Evolutionary conservation across 2,329 filamentous ascomycete genomes (phyloP).

Genomic region (Beauveria rudraprayagi): DNA sequence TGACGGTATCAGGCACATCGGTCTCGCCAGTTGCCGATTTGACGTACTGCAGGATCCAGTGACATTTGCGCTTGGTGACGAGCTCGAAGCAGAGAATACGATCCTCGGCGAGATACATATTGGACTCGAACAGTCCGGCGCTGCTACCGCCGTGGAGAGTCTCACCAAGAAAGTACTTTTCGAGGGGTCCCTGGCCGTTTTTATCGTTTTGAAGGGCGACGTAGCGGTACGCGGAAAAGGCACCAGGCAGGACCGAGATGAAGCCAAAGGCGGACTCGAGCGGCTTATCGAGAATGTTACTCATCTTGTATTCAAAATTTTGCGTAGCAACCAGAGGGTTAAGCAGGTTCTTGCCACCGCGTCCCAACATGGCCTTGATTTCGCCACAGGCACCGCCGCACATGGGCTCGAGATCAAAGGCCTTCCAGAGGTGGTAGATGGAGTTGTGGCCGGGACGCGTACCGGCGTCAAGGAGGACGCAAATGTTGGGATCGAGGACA

Average conservation of each 20-base stretch:
- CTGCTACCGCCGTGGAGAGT: slow-evolving; percentile 88
- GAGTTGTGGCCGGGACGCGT: slow-evolving; percentile 90
- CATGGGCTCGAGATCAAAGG: slow-evolving; percentile 95
- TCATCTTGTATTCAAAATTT: slow-evolving; percentile 99
- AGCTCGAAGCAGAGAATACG: slow-evolving; percentile 98
- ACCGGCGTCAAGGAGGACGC: slow-evolving; percentile 90
- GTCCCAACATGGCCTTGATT: slow-evolving; percentile 94
- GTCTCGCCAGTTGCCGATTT: slow-evolving; percentile 96
- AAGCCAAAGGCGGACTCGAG: slow-evolving; percentile 96
- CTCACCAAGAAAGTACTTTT: slow-evolving; percentile 96
- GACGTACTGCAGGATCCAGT: slow-evolving; percentile 97
- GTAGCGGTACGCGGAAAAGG: slow-evolving; percentile 96
- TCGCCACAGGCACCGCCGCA: slow-evolving; percentile 96
- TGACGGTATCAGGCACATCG: slow-evolving; percentile 88
- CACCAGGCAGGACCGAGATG: slow-evolving; percentile 91
- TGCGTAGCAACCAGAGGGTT: slow-evolving; percentile 94
- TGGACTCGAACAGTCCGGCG: slow-evolving; percentile 94
- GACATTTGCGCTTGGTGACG: slow-evolving; percentile 92
- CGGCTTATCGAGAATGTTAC: slow-evolving; percentile 96
- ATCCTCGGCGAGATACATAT: slow-evolving; percentile 99
- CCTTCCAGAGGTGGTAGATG: slow-evolving; percentile 97
- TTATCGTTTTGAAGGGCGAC: slow-evolving; percentile 95
- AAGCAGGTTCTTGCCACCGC: slow-evolving; percentile 74
- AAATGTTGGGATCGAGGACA: slow-evolving; percentile 91
- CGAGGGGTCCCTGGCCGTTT: slow-evolving; percentile 81